Evolutionary conservation across 306 rosid genomes (phyloP).

Genomic region (Cucurbita maxima): DNA sequence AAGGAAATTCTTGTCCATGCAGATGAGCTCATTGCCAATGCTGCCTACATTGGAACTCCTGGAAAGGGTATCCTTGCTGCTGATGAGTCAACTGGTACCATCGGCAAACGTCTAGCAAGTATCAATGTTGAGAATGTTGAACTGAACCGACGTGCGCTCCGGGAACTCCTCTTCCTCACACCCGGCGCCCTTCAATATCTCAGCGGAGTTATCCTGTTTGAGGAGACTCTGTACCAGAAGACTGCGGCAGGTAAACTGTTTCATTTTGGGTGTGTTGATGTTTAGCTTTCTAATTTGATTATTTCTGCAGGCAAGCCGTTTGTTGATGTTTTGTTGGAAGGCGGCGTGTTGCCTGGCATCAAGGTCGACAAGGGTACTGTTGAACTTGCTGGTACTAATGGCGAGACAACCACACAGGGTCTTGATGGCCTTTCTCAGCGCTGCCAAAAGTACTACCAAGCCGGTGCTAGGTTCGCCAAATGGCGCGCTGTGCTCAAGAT

Average conservation of each 20-base stretch:
- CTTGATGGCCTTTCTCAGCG: slow-evolving; percentile 57
- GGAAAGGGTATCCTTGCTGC: slow-evolving; percentile 99
- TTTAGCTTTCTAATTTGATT: background rate
- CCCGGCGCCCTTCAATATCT: slow-evolving; percentile 60
- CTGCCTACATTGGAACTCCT: slow-evolving; percentile 77
- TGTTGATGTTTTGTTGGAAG: slow-evolving; percentile 51
- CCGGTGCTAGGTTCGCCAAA: slow-evolving; percentile 72
- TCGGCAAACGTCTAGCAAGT: slow-evolving; percentile 78
- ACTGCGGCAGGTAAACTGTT: slow-evolving; percentile 43
- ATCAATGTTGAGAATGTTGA: slow-evolving; percentile 69
- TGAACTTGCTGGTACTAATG: slow-evolving; percentile 58
- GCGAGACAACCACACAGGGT: slow-evolving; percentile 88
- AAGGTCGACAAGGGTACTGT: slow-evolving; percentile 86
- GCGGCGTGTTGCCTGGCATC: slow-evolving; percentile 59
- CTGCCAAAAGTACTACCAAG: slow-evolving; percentile 65
- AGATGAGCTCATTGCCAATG: slow-evolving; percentile 88
- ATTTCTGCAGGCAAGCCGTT: slow-evolving; percentile 40
- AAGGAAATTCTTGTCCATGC: slow-evolving; percentile 2
- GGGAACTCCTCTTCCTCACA: slow-evolving; percentile 82
- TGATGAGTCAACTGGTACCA: slow-evolving; percentile 90
- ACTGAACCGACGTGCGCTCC: slow-evolving; percentile 51
- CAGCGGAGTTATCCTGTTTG: slow-evolving; percentile 79
- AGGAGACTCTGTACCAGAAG: slow-evolving; percentile 80
- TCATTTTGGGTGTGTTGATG: background rate
- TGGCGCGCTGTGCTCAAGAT: slow-evolving; percentile 81